phyloP scores from a whole-genome alignment of 2,329 filamentous ascomycete species.

The Trichoderma atrobrunneum region DNA sequence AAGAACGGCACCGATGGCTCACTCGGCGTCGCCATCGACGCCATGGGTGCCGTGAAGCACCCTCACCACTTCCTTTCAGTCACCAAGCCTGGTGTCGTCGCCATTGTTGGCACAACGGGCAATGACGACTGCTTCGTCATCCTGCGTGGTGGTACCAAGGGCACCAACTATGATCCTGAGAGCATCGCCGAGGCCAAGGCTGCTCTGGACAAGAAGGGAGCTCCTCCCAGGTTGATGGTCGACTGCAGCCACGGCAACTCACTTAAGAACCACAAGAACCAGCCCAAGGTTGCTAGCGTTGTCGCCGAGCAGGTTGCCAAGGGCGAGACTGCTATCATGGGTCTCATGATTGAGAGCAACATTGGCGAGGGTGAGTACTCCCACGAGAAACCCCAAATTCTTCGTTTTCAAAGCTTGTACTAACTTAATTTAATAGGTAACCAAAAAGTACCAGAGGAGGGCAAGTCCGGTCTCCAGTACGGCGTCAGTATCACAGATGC shows the following conservation, averaged over 20 bases:
- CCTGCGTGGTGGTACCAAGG: constrained; percentile 84
- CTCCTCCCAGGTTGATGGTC: constrained; percentile 83
- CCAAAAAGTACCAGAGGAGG: constrained; percentile 89
- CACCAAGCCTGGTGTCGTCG: constrained; percentile 91
- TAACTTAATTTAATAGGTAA: constrained; percentile 51
- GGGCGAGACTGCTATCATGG: constrained; percentile 86
- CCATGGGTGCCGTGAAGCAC: constrained; percentile 87
- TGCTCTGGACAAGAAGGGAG: constrained; percentile 69
- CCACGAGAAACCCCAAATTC: too few relatives aligned
- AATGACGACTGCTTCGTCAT: constrained; percentile 99
- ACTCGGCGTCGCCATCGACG: constrained; percentile 86
- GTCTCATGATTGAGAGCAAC: constrained; percentile 98
- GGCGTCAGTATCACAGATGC: constrained; percentile 97
- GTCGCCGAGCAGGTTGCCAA: constrained; percentile 80
- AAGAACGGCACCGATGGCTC: constrained; percentile 98
- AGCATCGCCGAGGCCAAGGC: constrained; percentile 82
- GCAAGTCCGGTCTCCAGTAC: constrained; percentile 80
- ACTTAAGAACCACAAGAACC: constrained; percentile 93
- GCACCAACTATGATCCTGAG: constrained; percentile 87
- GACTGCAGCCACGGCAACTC: constrained; percentile 98
- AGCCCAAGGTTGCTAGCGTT: constrained; percentile 83
- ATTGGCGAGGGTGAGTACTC: constrained; percentile 73
- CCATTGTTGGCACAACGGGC: constrained; percentile 89
- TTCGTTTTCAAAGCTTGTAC: constrained; percentile 27
- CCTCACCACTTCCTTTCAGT: constrained; percentile 97